These are phyloP conservation scores for barrel medic (Medicago truncatula) DNA, from an alignment of 306 rosid genomes.

Conservation along the genomic window DNA sequence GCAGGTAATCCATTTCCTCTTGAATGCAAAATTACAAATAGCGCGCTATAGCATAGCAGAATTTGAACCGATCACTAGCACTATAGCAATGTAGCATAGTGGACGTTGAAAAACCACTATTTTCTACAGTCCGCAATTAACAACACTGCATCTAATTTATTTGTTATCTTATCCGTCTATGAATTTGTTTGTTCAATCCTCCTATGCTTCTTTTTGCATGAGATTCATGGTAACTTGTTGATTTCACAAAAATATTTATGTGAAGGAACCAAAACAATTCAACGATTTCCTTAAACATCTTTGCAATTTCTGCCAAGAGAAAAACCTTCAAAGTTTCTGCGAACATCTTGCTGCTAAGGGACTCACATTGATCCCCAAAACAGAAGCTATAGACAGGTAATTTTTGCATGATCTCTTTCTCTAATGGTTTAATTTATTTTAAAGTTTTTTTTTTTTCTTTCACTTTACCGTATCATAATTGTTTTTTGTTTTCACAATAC, in stretches of 20 bases:
- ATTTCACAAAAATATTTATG: background rate
- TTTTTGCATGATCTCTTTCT: background rate
- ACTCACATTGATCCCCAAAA: constrained; percentile 71
- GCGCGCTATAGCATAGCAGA: background rate
- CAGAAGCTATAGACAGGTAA: constrained; percentile 89
- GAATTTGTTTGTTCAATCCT: constrained; percentile 28
- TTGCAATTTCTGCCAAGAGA: constrained; percentile 65
- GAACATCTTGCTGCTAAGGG: constrained; percentile 65
- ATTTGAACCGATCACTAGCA: background rate
- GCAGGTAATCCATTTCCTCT: constrained; percentile 60
- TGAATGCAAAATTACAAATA: background rate
- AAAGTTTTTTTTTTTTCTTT: background rate
- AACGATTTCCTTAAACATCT: constrained; percentile 70
- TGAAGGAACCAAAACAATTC: constrained; percentile 91
- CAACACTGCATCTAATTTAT: background rate
- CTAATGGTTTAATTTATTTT: constrained; percentile 21
- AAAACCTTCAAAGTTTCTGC: constrained; percentile 58
- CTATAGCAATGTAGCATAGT: background rate
- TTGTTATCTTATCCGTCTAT: background rate
- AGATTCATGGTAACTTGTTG: constrained; percentile 24
- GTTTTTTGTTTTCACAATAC: constrained; percentile 45
- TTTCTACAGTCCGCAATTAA: background rate
- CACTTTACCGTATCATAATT: constrained; percentile 4
- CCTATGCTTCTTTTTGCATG: constrained; percentile 23
- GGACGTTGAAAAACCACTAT: background rate